Percentiles rank a stretch among this genome's conserved stretches.
These are phyloP conservation scores for Nyctanthes arbortristis DNA, from an alignment of 257 asterid genomes.

Conservation along the genomic window DNA sequence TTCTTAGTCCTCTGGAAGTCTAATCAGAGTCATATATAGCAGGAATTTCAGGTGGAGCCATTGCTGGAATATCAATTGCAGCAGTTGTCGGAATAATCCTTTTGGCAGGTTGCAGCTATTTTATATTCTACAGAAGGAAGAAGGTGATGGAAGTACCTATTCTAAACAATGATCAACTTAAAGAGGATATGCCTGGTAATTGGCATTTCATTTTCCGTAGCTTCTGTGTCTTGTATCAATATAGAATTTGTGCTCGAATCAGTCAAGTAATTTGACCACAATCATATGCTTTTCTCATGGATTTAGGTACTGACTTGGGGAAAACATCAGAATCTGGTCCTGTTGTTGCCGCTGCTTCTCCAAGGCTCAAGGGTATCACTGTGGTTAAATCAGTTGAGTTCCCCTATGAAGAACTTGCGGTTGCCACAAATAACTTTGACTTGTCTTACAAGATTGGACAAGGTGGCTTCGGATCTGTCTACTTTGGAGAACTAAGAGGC, in stretches of 20 bases:
- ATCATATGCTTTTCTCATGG: constrained; percentile 12
- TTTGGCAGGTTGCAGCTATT: constrained; percentile 48
- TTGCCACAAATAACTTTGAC: constrained; percentile 59
- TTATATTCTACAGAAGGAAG: constrained; percentile 41
- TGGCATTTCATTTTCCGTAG: neutral
- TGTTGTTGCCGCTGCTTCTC: constrained; percentile 31
- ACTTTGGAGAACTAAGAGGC: constrained; percentile 72
- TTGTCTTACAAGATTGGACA: constrained; percentile 70
- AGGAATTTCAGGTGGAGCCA: constrained; percentile 75
- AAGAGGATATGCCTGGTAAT: constrained; percentile 43
- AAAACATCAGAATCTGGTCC: constrained; percentile 42
- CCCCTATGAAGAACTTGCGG: constrained; percentile 65
- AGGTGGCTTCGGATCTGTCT: constrained; percentile 89
- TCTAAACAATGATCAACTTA: constrained; percentile 28
- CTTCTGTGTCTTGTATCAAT: too few relatives aligned
- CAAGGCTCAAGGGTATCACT: constrained; percentile 56
- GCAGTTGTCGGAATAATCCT: constrained; percentile 40
- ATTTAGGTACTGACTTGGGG: constrained; percentile 37
- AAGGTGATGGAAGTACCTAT: constrained; percentile 29
- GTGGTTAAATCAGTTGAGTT: constrained; percentile 87
- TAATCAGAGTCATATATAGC: constrained; percentile 29
- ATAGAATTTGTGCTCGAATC: neutral
- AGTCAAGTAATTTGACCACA: neutral
- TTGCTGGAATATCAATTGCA: constrained; percentile 74
- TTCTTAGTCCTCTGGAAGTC: constrained; percentile 16